These are phyloP conservation scores for Colletotrichum orchidophilum DNA, from an alignment of 2,329 filamentous ascomycete genomes.

Conservation along the genomic window DNA sequence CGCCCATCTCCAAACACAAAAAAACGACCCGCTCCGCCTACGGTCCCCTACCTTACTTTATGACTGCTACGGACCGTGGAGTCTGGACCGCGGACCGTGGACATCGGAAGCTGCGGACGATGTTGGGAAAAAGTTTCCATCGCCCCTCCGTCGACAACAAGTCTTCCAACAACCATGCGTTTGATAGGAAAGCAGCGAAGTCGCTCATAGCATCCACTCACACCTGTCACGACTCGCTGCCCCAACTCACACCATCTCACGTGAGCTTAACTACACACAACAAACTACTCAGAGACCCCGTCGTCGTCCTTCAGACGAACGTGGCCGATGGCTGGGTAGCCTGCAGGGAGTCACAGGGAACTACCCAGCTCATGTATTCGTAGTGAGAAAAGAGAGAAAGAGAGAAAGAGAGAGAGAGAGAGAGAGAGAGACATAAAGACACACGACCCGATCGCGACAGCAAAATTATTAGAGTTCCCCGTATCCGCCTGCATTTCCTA, in stretches of 20 bases:
- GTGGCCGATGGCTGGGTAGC: background rate
- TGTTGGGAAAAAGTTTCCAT: background rate
- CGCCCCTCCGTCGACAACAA: background rate
- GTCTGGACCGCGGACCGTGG: no score
- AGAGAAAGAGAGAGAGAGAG: background rate
- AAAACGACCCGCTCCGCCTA: background rate
- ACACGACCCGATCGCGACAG: background rate
- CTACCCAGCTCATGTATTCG: background rate
- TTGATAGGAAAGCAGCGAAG: background rate
- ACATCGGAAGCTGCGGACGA: background rate
- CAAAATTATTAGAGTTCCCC: background rate
- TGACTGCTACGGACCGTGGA: no score
- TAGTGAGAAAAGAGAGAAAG: no score
- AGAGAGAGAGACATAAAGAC: background rate
- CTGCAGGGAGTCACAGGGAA: background rate
- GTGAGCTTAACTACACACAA: background rate
- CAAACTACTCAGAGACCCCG: background rate
- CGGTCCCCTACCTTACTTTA: no score
- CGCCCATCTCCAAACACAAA: background rate
- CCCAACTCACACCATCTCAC: background rate
- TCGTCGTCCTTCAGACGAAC: constrained; percentile 5
- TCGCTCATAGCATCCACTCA: background rate
- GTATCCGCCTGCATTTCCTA: background rate
- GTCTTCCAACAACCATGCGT: background rate
- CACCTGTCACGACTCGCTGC: background rate